phyloP scores from a whole-genome alignment of 108 stramenopile species.

The Cyclotella cryptica region DNA sequence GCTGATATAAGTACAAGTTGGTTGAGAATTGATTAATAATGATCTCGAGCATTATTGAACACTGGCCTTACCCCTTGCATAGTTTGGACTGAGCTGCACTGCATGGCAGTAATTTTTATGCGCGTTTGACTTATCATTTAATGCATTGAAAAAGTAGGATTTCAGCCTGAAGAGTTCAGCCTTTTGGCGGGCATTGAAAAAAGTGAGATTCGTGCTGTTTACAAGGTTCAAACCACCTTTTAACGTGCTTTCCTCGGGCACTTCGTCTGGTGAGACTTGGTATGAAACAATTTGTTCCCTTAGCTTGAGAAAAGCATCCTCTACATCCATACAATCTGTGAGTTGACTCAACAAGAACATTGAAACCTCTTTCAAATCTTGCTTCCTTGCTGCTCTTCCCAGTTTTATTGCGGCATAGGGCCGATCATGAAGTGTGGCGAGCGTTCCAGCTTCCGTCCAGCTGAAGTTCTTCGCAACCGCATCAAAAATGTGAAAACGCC shows the following conservation, averaged over 20 bases:
- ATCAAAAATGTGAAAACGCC: constrained; percentile 89
- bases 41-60: too few relatives aligned
- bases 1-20: constrained; percentile 25
- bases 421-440: constrained; percentile 93
- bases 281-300: constrained; percentile 92
- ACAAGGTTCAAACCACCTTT: constrained; percentile 92
- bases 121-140: constrained; percentile 81
- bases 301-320: constrained; percentile 91
- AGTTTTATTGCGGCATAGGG: constrained; percentile 92
- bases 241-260: constrained; percentile 58
- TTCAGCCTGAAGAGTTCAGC: constrained; percentile 94
- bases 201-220: constrained; percentile 94
- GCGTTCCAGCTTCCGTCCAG: constrained; percentile 79
- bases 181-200: constrained; percentile 88
- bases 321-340: constrained; percentile 83
- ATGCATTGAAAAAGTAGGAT: constrained; percentile 75
- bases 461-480: constrained; percentile 81
- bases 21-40: background rate
- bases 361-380: constrained; percentile 74
- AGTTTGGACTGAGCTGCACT: constrained; percentile 88
- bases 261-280: constrained; percentile 60
- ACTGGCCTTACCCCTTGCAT: constrained; percentile 62
- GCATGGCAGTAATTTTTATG: constrained; percentile 93
- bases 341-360: constrained; percentile 66
- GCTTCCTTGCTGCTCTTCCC: constrained; percentile 90